Evolutionary conservation across 805 yeast genomes (phyloP).

Genomic region (Sungouiozyma ichnusensis): DNA sequence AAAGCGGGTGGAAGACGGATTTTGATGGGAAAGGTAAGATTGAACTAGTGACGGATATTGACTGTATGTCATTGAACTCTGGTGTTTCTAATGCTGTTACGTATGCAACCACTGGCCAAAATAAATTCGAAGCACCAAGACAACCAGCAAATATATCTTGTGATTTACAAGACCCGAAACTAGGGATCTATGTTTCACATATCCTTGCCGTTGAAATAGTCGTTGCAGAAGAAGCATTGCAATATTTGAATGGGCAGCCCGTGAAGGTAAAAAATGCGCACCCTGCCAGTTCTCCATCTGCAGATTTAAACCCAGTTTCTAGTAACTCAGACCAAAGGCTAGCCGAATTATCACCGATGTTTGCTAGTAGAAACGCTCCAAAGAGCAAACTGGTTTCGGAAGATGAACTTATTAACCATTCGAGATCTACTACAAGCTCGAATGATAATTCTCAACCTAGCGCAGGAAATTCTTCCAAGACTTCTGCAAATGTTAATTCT

Average conservation of each 20-base stretch:
- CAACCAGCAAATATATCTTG: slow-evolving; percentile 47
- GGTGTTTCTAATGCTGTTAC: slow-evolving; percentile 38
- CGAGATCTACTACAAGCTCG: slow-evolving; percentile 7
- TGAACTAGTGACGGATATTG: slow-evolving; percentile 66
- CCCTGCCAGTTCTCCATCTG: neutral
- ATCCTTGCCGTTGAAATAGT: slow-evolving; percentile 74
- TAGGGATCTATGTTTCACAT: slow-evolving; percentile 72
- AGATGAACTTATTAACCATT: slow-evolving; percentile 11
- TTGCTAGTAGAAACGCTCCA: slow-evolving; percentile 28
- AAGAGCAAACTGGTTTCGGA: slow-evolving; percentile 15
- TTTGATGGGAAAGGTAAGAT: slow-evolving; percentile 67
- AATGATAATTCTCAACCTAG: slow-evolving; percentile 3
- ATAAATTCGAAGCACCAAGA: slow-evolving; percentile 13
- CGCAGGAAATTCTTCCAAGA: neutral
- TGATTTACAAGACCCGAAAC: slow-evolving; percentile 70
- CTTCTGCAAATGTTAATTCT: slow-evolving; percentile 4
- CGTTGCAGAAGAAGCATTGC: slow-evolving; percentile 82
- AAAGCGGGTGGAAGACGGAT: slow-evolving; percentile 93
- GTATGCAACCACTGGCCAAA: slow-evolving; percentile 34
- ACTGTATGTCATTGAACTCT: slow-evolving; percentile 48
- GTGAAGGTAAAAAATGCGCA: slow-evolving; percentile 9
- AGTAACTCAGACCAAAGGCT: slow-evolving; percentile 29
- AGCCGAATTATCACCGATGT: slow-evolving; percentile 36
- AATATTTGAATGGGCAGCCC: slow-evolving; percentile 28
- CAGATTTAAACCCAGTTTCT: slow-evolving; percentile 4